These are phyloP conservation scores for Linum tenue DNA, from an alignment of 345 rosid species.

Conservation along the genomic window DNA sequence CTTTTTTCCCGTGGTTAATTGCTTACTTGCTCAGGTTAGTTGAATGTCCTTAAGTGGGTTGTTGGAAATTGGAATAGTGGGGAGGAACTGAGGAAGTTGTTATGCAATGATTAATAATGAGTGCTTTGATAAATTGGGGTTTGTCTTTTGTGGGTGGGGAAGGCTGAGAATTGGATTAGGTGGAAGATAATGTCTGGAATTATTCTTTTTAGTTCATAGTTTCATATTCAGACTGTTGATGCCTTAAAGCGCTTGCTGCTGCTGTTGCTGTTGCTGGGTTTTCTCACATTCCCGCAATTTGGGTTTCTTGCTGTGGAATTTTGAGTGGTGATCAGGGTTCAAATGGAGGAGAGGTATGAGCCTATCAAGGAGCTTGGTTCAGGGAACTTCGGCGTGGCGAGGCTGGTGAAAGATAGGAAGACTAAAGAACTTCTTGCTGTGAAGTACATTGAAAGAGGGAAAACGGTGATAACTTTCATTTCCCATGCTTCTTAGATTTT, in stretches of 20 bases:
- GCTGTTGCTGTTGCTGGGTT: background rate
- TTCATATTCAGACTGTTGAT: no score
- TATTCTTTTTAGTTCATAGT: no score
- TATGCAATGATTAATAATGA: no score
- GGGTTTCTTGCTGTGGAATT: background rate
- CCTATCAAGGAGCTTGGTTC: background rate
- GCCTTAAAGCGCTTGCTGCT: background rate
- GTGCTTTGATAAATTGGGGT: no score
- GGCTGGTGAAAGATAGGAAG: background rate
- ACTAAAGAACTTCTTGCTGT: background rate
- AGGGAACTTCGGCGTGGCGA: background rate
- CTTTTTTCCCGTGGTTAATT: background rate
- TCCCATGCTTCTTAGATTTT: background rate
- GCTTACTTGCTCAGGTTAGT: no score
- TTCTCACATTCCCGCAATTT: background rate
- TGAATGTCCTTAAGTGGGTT: no score
- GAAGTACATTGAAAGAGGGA: background rate
- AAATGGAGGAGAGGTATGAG: background rate
- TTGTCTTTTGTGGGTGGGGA: no score
- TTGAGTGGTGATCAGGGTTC: background rate
- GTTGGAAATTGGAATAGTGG: no score
- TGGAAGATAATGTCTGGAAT: no score
- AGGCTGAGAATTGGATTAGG: no score
- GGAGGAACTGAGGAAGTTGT: no score
- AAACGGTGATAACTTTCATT: background rate